Evolutionary conservation across 2,329 filamentous ascomycete species (phyloP), one percentile per base, ranked within the genome.

Genomic region (Claviceps africana): DNA sequence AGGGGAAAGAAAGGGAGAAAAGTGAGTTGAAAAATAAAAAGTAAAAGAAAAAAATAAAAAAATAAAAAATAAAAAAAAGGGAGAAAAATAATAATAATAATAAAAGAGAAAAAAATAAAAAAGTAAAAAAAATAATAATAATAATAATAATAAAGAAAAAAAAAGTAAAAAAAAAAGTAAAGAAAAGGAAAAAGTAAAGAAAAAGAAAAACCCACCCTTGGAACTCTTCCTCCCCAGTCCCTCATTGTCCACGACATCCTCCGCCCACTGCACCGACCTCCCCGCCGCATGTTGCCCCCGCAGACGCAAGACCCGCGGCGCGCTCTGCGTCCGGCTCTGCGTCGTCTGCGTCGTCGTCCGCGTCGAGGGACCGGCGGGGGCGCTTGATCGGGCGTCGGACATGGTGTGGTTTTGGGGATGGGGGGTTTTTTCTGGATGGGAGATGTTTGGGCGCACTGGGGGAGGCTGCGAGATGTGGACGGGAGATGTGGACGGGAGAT

Each of bases 221-320:
- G 88, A 95, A 57, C 82, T 91, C 72, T 97, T 98, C 69, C 87
- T 86, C 8, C 89, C 89, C 67, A 97, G 77, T 4, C 88, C 88
- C 69, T 98, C 93, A 63, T 98, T 98, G 69, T 98, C 90, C 2
- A 98, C 76, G 7, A 96, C 90, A 62, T 88, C 85, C 62, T 93
- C 87, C 7, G 88, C 88, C 93, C 93, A 98, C 67, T 86, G 83
- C 52, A 98, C 93, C 48, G 81, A 81, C 50, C 83, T 76, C 19
- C 72, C 67, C 0, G 70, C 60, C 15, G 64, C 60, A 53, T 73
- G 70, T 1, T 70, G 71, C 45, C 78, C 78, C 43, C 76, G 71
- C 45, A 82, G 67, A 13, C 75, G 75, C 39, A 82, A 65, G 52
- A 77, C 73, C 22, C 62, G 60, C 7, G 64, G 61, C 3, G 72